These are phyloP conservation scores for Pneumocystis oryctolagi DNA, from an alignment of 1,139 yeast genomes.

Conservation along the genomic window DNA sequence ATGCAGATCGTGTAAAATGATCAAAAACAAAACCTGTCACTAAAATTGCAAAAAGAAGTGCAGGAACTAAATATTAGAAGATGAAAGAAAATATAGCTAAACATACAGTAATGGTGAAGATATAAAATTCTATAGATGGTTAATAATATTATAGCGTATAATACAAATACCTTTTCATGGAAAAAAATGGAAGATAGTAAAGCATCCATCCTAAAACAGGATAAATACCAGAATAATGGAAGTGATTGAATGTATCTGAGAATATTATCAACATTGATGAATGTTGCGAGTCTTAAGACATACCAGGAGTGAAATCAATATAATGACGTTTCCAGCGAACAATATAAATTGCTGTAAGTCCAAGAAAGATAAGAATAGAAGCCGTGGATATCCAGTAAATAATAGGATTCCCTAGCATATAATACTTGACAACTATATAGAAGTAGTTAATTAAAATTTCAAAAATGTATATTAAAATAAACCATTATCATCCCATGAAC, in stretches of 20 bases:
- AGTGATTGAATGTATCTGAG: conserved; percentile 23
- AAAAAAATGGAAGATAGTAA: conserved; percentile 76
- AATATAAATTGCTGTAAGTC: conserved; percentile 41
- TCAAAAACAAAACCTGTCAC: conserved; percentile 66
- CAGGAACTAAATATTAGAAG: conserved; percentile 39
- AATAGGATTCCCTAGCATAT: conserved; percentile 81
- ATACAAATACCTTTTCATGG: conserved; percentile 58
- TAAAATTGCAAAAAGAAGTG: conserved; percentile 84
- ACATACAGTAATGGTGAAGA: conserved; percentile 65
- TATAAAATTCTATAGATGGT: conserved; percentile 45
- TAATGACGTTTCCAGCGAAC: conserved; percentile 91
- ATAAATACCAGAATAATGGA: conserved; percentile 71
- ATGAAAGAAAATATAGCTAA: not conserved
- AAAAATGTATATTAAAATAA: not conserved
- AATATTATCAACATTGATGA: not conserved
- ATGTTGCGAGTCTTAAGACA: conserved; percentile 11
- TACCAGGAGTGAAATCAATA: conserved; percentile 41
- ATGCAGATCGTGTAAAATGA: conserved; percentile 32
- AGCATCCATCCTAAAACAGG: conserved; percentile 91
- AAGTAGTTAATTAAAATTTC: not conserved
- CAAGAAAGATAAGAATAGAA: conserved; percentile 49
- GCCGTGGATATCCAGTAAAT: conserved; percentile 85
- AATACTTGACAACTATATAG: conserved; percentile 48
- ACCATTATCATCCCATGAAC: conserved; percentile 73
- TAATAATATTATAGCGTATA: not conserved